Base-by-base conservation (phyloP, 768 basidiomycete species). In the Auriscalpium vulgare region DNA sequence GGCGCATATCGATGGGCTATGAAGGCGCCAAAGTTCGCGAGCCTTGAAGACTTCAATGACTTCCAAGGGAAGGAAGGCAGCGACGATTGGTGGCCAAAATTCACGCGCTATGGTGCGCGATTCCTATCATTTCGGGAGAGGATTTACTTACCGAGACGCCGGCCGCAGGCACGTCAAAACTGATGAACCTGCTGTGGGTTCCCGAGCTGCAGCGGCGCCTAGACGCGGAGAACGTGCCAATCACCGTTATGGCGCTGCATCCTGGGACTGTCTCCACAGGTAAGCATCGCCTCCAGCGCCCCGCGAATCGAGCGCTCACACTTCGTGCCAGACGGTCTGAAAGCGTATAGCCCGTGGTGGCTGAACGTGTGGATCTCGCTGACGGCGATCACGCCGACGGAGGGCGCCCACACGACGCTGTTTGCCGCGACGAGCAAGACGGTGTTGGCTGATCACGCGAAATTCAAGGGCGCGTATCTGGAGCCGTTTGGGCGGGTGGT, bases 101-200 rank as follows among this genome's bases (percentile, higher is more conserved):
- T 37, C 47, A 47, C 19, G 54, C 54, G 46, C n/a, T 47, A 54
- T 36, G 35, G 54, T 54, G 45, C 17, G 54, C 47, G 40, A 21
- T 16, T 34, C 21, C 45, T 43, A 21, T 6, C 6, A 21, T 8
- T 1, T 3, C 8, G 17, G 17, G 50, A 17, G 11, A 45, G 9
- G 34, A 9, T 10, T 4, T 34, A 14, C 16, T 8, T 8, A 46
- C 23, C 10, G 53, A 10, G 14, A 34, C 10, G 5, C 10, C 45
- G 13, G 13, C 10, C 10, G 1, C 47, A 54, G 46, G 46, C 36
- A 37, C 45, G 1, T 47, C 54, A 14, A 54, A 54, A 23, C n/a
- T 46, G 45, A 54, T 54, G 53, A 54, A 54, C 47, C 14, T 54
- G 21, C 7, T 54, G 10, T 55, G 54, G 54, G 21, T 49, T 14